A percentile compares a stretch with the other conserved stretches of the same genome.
Conservation (phyloP, 345 rosid species). For the Syzygium aromaticum region DNA sequence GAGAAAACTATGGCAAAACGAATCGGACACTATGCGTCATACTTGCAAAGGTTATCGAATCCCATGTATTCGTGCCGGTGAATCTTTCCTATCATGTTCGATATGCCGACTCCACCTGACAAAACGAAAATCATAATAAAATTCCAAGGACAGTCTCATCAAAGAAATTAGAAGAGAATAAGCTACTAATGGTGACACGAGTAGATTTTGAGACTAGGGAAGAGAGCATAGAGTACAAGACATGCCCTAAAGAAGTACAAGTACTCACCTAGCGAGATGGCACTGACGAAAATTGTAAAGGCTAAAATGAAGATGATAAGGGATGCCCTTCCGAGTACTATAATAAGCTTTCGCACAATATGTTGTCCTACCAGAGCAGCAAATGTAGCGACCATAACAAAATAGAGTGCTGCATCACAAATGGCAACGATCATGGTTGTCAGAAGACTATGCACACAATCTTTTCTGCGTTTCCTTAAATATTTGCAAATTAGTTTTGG, state of each 20-base stretch:
- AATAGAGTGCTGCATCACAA: constrained; percentile 37
- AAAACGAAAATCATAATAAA: neutral
- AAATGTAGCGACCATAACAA: constrained; percentile 39
- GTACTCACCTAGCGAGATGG: constrained; percentile 47
- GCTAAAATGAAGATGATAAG: constrained; percentile 63
- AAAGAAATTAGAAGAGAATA: neutral
- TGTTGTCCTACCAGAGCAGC: constrained; percentile 59
- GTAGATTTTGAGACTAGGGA: neutral
- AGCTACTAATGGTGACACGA: neutral
- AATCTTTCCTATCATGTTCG: constrained; percentile 38
- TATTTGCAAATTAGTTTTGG: neutral
- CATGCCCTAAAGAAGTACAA: neutral
- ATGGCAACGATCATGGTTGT: neutral
- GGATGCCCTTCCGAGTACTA: constrained; percentile 50
- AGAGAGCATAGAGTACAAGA: neutral
- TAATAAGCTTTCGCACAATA: constrained; percentile 40
- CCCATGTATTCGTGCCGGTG: constrained; percentile 54
- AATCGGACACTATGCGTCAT: constrained; percentile 11
- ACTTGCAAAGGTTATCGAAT: constrained; percentile 54
- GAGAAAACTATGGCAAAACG: neutral
- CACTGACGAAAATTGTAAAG: constrained; percentile 45
- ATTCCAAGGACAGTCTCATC: neutral
- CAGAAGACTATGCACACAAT: neutral
- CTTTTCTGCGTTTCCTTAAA: neutral
- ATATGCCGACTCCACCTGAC: constrained; percentile 51